phyloP scores from a whole-genome alignment of 306 rosid genomes.

The Crataegus laevigata region DNA sequence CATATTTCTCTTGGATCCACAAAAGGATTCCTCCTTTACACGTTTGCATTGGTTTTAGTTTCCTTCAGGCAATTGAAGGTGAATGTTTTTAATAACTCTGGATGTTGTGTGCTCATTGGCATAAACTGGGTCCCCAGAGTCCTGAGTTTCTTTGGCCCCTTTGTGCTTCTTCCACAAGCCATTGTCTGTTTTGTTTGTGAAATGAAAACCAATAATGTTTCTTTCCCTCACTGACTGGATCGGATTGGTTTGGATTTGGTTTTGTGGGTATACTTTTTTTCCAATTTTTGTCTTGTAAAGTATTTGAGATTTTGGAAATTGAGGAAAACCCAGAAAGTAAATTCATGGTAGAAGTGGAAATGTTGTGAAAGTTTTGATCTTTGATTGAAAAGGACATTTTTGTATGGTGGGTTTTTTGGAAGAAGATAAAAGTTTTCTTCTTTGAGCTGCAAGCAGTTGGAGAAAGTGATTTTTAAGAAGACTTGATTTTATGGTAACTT shows the following conservation, averaged over 20 bases:
- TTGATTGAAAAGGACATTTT: slow-evolving; percentile 19
- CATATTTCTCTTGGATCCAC: slow-evolving; percentile 35
- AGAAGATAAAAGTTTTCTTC: slow-evolving; percentile 5
- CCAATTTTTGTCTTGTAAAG: slow-evolving; percentile 13
- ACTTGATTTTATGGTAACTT: neutral
- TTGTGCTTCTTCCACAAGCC: neutral
- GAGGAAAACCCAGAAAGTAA: slow-evolving; percentile 1
- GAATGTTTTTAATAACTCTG: slow-evolving; percentile 12
- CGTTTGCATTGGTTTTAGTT: slow-evolving; percentile 27
- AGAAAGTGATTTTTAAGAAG: slow-evolving; percentile 4
- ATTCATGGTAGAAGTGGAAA: slow-evolving; percentile 1
- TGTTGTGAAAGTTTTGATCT: slow-evolving; percentile 23
- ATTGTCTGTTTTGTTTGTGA: slow-evolving; percentile 30
- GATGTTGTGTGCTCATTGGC: slow-evolving; percentile 4
- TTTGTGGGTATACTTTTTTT: slow-evolving; percentile 25
- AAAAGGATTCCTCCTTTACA: slow-evolving; percentile 19
- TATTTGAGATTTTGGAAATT: slow-evolving; percentile 14
- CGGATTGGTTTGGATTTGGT: slow-evolving; percentile 4
- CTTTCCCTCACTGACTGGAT: slow-evolving; percentile 9
- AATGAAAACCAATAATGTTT: slow-evolving; percentile 25
- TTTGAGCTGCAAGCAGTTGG: slow-evolving; percentile 26
- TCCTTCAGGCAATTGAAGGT: slow-evolving; percentile 19
- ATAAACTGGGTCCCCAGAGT: slow-evolving; percentile 2
- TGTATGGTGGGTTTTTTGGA: neutral
- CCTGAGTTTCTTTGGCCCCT: slow-evolving; percentile 19